Percentiles rank a stretch among this genome's conserved stretches.
Conservation (phyloP, 2,329 filamentous ascomycete species). For the Apiospora hydei region DNA sequence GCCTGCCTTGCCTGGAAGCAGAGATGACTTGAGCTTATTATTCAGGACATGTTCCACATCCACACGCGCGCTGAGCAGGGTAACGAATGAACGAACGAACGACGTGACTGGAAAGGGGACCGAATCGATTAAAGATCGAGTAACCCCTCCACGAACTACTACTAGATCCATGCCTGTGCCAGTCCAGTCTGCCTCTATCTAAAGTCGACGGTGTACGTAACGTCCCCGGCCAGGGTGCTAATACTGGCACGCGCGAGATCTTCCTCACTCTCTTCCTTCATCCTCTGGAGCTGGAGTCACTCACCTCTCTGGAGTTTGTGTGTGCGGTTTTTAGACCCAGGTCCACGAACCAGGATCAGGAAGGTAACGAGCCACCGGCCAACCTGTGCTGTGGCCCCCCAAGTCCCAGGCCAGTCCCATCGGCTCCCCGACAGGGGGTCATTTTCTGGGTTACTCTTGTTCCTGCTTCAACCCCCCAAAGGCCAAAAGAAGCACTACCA, state of each 20-base stretch:
- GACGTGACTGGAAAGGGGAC: neutral
- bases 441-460: slow-evolving; percentile 22
- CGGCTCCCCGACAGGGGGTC: slow-evolving; percentile 21
- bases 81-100: neutral
- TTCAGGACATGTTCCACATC: slow-evolving; percentile 15
- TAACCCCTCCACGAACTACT: slow-evolving; percentile 2
- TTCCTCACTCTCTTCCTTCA: neutral
- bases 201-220: slow-evolving; percentile 21
- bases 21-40: slow-evolving; percentile 20
- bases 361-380: slow-evolving; percentile 12
- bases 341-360: slow-evolving; percentile 19
- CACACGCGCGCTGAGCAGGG: neutral
- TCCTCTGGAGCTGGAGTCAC: slow-evolving; percentile 3
- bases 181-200: slow-evolving; percentile 16
- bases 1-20: slow-evolving; percentile 4
- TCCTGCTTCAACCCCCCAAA: slow-evolving; percentile 23
- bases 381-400: slow-evolving; percentile 17
- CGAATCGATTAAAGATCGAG: slow-evolving; percentile 16
- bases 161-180: neutral
- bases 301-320: slow-evolving; percentile 1
- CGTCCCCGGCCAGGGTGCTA: neutral
- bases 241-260: slow-evolving; percentile 1
- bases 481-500: slow-evolving; percentile 9
- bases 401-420: slow-evolving; percentile 20
- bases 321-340: slow-evolving; percentile 18